Evolutionary conservation across 345 rosid species (phyloP), one percentile per base, ranked within the genome.

Genomic region (Heritiera fomes): DNA sequence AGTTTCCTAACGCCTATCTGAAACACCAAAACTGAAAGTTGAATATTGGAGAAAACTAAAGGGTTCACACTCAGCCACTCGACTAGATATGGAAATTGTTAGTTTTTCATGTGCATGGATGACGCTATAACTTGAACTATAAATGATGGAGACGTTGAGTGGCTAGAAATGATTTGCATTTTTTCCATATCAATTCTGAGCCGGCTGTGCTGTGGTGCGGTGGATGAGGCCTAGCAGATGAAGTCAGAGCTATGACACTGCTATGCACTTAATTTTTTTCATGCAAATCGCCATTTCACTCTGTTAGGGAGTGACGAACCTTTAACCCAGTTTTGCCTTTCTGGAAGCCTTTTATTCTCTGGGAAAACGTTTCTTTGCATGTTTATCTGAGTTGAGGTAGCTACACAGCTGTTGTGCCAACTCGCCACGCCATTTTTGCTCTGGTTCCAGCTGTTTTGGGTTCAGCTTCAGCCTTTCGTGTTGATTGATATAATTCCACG

Each of bases 101-200:
- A 63, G 73, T 45, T 49, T 76, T 72, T 79, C 73, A 34, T 70
- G 86, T 76, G 86, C 74, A 23, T 43, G 79, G 82, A 79, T 80
- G 83, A 80, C 68, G 79, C 13, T 38, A 23, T 28, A 41, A 53
- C 55, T 75, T 40, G 8, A 18, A 55, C 38, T 30, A 52, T 67
- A 23, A 85, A 62, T 79, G 78, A 20, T 34, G 80, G 78, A 70
- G 52, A 77, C 43, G 59, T 23, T 23, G 28, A 23, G 28, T 23
- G 28, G 28, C 28, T 23, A 23, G 28, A 23, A 23, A 23, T 23
- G 28, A 23, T 23, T 23, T 23, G 28, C 28, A 60, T 68, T 45
- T 15, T 47, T 74, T 56, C 15, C 56, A 64, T 75, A 43, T 23
- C 7, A 43, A 75, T 23, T 45, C 45, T n/a, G 18, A 30, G 65